Conservation (phyloP, 805 yeast species). For the Ogataea pini region DNA sequence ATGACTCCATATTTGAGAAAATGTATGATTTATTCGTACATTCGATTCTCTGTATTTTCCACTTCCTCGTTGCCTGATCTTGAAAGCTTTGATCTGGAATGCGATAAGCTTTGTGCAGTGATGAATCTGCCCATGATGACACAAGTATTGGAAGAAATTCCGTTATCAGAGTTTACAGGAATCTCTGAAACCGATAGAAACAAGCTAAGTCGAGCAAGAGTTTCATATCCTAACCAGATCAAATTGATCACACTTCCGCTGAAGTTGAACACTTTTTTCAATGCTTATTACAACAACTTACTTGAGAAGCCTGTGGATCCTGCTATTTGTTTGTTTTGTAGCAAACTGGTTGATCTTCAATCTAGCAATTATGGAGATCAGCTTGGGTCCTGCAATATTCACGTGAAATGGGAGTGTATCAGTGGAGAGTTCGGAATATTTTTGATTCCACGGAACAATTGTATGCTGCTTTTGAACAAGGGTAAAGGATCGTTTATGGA, state of each 20-base stretch:
- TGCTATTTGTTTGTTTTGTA: constrained; percentile 86
- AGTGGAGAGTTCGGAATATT: constrained; percentile 66
- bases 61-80: constrained; percentile 28
- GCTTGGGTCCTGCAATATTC: constrained; percentile 80
- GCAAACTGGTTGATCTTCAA: constrained; percentile 67
- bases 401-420: constrained; percentile 62
- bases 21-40: constrained; percentile 55
- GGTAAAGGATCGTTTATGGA: constrained; percentile 82
- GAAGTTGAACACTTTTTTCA: constrained; percentile 67
- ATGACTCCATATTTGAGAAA: constrained; percentile 67
- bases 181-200: constrained; percentile 11
- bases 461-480: constrained; percentile 62
- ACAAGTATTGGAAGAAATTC: constrained; percentile 22
- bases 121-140: constrained; percentile 48
- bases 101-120: constrained; percentile 51
- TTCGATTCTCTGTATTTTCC: constrained; percentile 49
- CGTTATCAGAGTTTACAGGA: constrained; percentile 15
- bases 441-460: constrained; percentile 67
- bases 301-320: constrained; percentile 60
- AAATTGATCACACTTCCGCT: constrained; percentile 64
- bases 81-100: constrained; percentile 42
- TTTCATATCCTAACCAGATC: constrained; percentile 69
- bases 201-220: constrained; percentile 15
- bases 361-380: constrained; percentile 52
- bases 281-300: constrained; percentile 52